phyloP scores from a whole-genome alignment of 2,329 filamentous ascomycete species.

The Dothistroma septosporum region DNA sequence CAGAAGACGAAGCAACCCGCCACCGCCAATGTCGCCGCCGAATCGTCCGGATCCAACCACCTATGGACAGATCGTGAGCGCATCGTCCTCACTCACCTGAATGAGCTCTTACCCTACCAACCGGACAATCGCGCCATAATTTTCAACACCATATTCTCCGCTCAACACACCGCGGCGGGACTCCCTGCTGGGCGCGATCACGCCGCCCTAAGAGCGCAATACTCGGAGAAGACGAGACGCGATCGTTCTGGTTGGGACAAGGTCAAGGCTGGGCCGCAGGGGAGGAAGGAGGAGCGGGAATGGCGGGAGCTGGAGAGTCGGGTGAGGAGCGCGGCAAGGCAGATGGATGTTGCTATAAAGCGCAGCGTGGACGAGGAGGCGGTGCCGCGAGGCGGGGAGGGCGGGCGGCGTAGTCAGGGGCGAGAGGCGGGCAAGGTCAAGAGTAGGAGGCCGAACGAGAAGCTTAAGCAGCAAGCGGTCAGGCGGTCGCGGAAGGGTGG shows the following conservation, averaged over 20 bases:
- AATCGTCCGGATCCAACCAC: neutral
- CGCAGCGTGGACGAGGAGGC: neutral
- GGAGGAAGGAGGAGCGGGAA: neutral
- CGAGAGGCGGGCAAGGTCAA: neutral
- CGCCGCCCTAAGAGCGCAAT: neutral
- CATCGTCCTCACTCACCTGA: neutral
- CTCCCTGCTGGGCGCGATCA: neutral
- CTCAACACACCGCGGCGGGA: neutral
- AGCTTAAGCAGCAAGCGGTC: neutral
- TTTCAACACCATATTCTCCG: slow-evolving; percentile 5
- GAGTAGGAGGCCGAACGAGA: neutral
- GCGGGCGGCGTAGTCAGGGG: neutral
- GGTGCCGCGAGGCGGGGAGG: neutral
- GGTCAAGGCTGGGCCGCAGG: neutral
- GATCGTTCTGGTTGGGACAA: neutral
- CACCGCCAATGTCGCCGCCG: neutral
- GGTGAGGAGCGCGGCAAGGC: neutral
- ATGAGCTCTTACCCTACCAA: neutral
- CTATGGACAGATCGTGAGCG: slow-evolving; percentile 4
- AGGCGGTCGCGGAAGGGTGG: neutral
- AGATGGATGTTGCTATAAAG: neutral
- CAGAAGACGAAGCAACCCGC: neutral
- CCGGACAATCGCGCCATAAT: neutral
- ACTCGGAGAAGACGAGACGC: neutral
- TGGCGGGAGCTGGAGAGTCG: neutral